A percentile compares a stretch with the other conserved stretches of the same genome.
phyloP scores from a whole-genome alignment of 768 basidiomycete species.

The Suillus americanus region DNA sequence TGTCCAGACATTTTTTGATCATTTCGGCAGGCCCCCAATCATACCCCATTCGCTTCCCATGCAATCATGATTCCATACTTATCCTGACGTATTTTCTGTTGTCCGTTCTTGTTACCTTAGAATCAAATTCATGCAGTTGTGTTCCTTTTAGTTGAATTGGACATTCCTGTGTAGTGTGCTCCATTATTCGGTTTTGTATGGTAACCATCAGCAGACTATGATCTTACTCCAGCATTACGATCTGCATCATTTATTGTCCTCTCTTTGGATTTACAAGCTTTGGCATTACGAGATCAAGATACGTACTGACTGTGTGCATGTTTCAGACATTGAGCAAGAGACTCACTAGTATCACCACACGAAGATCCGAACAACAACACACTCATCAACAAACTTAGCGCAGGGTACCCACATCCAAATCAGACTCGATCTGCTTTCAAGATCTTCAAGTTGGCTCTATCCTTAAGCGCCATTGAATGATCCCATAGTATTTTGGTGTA shows the following conservation, averaged over 20 bases:
- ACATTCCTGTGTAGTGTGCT: too few species aligned
- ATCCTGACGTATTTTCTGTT: neutral
- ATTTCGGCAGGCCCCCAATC: neutral
- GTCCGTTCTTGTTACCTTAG: neutral
- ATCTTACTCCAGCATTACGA: neutral
- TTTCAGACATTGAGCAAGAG: neutral
- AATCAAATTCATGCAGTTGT: neutral
- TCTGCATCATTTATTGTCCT: neutral
- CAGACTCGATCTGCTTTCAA: too few species aligned
- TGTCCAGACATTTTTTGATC: constrained; percentile 6
- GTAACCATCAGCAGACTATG: neutral
- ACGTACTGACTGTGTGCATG: neutral
- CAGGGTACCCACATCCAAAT: too few species aligned
- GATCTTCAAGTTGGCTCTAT: too few species aligned
- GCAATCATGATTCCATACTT: neutral
- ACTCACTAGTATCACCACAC: neutral
- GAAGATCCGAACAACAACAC: neutral
- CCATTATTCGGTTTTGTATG: neutral
- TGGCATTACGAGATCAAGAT: too few species aligned
- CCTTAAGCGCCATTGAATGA: too few species aligned
- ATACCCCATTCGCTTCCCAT: constrained; percentile 1
- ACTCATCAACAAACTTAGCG: too few species aligned
- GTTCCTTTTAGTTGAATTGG: neutral
- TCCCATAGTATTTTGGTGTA: too few species aligned
- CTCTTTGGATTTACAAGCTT: neutral